phyloP scores from a whole-genome alignment of 306 rosid species.

The Quercus berberidifolia region DNA sequence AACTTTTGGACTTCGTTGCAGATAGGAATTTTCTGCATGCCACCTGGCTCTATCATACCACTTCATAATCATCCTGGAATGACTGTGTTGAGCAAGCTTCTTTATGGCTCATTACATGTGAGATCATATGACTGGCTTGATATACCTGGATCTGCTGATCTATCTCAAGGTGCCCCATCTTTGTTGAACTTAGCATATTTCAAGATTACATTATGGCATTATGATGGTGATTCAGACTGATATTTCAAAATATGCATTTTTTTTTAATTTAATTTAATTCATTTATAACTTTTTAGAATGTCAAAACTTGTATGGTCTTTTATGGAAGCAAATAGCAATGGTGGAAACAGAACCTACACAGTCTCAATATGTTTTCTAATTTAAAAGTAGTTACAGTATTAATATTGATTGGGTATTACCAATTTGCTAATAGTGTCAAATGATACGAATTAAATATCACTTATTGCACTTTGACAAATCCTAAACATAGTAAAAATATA shows the following conservation, averaged over 20 bases:
- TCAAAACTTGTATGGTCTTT: neutral
- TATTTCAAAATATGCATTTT: neutral
- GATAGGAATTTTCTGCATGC: constrained; percentile 91
- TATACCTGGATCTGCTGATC: constrained; percentile 38
- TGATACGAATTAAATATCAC: neutral
- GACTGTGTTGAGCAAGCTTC: constrained; percentile 90
- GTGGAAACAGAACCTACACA: neutral
- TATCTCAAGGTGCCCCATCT: constrained; percentile 51
- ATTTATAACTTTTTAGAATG: no score
- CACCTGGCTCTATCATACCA: constrained; percentile 71
- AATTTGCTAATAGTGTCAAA: neutral
- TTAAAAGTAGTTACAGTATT: neutral
- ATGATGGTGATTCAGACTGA: neutral
- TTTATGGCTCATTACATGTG: constrained; percentile 65
- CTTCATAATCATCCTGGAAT: constrained; percentile 90
- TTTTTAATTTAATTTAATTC: neutral
- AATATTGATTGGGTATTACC: neutral
- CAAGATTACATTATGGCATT: neutral
- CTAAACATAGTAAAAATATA: neutral
- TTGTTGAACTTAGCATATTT: constrained; percentile 1
- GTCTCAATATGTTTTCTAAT: neutral
- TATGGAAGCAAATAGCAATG: neutral
- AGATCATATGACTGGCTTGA: constrained; percentile 82
- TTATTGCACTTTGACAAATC: neutral
- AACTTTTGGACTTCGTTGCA: constrained; percentile 24